phyloP scores from a whole-genome alignment of 2,329 filamentous ascomycete genomes.

The Apiospora malaysiana region DNA sequence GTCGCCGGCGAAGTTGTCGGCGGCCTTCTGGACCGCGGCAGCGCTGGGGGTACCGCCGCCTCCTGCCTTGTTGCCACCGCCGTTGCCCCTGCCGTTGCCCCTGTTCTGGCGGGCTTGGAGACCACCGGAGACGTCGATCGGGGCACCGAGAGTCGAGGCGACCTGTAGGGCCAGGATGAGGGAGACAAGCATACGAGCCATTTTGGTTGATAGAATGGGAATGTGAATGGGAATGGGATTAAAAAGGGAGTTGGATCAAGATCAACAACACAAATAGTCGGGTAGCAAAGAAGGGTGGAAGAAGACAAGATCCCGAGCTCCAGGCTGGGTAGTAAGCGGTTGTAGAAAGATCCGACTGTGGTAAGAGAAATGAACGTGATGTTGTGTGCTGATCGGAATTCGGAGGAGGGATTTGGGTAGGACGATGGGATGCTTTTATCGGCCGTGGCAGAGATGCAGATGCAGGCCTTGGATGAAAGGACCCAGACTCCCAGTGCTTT shows the following conservation, averaged over 20 bases:
- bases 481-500: no score
- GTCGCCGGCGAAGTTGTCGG: conserved; percentile 25
- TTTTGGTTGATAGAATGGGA: background rate
- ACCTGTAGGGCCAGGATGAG: background rate
- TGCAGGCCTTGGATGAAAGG: background rate
- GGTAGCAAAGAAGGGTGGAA: background rate
- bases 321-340: conserved; percentile 1
- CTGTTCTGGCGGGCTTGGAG: background rate
- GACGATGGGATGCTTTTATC: background rate
- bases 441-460: background rate
- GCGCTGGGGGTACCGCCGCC: conserved; percentile 2
- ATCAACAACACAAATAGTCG: background rate
- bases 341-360: background rate
- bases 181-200: background rate
- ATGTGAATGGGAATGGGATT: background rate
- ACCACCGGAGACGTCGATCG: background rate
- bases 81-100: background rate
- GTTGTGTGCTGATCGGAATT: background rate
- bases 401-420: background rate
- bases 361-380: background rate
- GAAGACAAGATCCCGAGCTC: background rate
- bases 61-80: background rate
- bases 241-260: background rate
- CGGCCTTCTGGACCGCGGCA: conserved; percentile 21
- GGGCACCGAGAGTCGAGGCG: background rate